phyloP scores from a whole-genome alignment of 2,329 filamentous ascomycete genomes.

The Trichoderma atroviride region DNA sequence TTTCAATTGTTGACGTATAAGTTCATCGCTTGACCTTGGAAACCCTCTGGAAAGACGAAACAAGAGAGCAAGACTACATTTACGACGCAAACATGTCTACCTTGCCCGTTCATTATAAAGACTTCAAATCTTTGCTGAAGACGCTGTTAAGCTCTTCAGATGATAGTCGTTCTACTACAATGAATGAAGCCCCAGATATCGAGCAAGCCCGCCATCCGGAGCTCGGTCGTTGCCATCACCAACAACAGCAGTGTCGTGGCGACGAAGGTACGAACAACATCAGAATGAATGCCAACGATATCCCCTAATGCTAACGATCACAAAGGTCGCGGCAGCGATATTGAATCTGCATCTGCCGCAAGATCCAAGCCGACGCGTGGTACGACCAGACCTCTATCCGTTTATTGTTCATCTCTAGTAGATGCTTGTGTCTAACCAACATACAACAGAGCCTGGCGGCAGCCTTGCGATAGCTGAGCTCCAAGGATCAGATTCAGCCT shows the following conservation, averaged over 20 bases:
- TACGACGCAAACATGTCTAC: neutral
- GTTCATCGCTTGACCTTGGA: neutral
- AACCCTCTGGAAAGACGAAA: neutral
- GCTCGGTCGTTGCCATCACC: neutral
- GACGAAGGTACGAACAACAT: neutral
- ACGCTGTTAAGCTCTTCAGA: neutral
- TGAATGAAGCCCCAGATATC: neutral
- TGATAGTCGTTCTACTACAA: neutral
- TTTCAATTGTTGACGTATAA: neutral
- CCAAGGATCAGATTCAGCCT: neutral
- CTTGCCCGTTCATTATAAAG: neutral
- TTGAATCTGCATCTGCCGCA: neutral
- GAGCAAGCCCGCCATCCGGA: neutral
- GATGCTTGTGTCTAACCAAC: neutral
- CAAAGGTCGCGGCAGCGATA: neutral
- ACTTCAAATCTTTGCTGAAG: neutral
- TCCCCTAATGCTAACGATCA: neutral
- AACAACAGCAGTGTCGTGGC: neutral
- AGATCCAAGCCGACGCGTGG: neutral
- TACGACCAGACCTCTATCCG: neutral
- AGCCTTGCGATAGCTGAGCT: neutral
- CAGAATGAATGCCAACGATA: neutral
- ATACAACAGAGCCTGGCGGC: neutral
- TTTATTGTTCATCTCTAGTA: neutral
- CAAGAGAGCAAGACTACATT: neutral